Base-by-base conservation (phyloP, 2,329 filamentous ascomycete species). In the Bertia moriformis region DNA sequence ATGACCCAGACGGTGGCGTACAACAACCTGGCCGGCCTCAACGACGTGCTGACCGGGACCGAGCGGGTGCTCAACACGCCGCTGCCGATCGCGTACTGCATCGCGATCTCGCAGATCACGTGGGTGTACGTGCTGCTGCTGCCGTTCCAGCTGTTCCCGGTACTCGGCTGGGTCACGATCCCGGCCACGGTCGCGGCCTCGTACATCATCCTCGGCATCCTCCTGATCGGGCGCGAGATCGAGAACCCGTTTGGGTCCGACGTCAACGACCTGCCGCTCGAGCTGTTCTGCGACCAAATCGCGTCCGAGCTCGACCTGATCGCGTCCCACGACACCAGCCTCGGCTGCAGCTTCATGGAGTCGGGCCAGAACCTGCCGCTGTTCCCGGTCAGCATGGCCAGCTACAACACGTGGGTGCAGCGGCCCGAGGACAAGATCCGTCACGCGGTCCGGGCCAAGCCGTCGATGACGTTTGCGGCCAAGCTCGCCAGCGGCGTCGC, bases 171-270 rank as follows among this genome's bases (percentile, higher is more conserved):
- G 78, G 68, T 87, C 45, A 79, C 84, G 12, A 88, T 91, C 45
- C 84, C 84, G 0, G 84, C 77, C 22, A 80, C 78, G 35, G 62
- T 88, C 14, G 67, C 65, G 3, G 79, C 78, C 2, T 77, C 81
- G 3, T 89, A 89, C 57, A 89, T 91, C 47, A 89, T 91, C 53
- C 72, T 91, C 43, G 83, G 82, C 18, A 73, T 91, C 36, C 69
- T 74, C 3, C 66, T 72, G 19, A 89, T 89, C 49, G 84, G 84
- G 29, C 74, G 75, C 45, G 83, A 91, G 58, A 82, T 91, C 45
- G 84, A 91, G 57, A 86, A 91, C 51, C 84, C 84, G 4, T 91
- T 91, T 55, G 84, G 84, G 41, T 67, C 77, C 45, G 84, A 91
- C 45, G 83, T 88, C 48, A 91, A 91, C 52, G 84, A 91, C 56